phyloP scores from a whole-genome alignment of 176 grass and related monocot genomes.

The Olyra latifolia region DNA sequence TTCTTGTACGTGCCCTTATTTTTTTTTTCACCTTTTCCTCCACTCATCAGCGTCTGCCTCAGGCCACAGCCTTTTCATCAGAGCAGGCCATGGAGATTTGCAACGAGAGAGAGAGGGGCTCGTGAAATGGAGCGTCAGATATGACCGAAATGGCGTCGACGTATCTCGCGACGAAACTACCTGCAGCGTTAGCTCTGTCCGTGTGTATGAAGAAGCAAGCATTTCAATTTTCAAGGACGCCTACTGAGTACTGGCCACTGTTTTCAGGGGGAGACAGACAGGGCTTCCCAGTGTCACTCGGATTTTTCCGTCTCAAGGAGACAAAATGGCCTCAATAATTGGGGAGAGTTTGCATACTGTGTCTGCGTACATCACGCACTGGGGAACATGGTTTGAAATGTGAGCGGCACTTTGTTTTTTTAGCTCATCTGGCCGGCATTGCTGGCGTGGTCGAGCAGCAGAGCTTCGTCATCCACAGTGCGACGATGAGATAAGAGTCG shows the following conservation, averaged over 20 bases:
- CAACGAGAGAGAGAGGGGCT: not conserved
- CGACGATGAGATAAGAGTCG: not conserved
- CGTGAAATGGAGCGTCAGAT: not conserved
- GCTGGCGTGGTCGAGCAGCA: not conserved
- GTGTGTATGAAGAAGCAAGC: no score
- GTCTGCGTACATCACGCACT: not conserved
- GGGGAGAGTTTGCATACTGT: not conserved
- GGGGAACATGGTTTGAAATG: not conserved
- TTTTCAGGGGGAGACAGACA: not conserved
- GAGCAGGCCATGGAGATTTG: slow-evolving; percentile 3
- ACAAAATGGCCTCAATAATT: slow-evolving; percentile 4
- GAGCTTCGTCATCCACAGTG: not conserved
- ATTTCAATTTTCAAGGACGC: not conserved
- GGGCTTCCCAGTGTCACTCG: not conserved
- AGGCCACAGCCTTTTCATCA: not conserved
- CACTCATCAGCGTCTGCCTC: not conserved
- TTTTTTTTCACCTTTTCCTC: not conserved
- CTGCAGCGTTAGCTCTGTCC: no score
- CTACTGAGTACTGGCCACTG: not conserved
- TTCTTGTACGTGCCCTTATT: not conserved
- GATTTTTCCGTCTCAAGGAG: not conserved
- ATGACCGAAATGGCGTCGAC: not conserved
- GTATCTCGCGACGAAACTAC: not conserved
- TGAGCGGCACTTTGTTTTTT: not conserved
- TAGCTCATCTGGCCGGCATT: not conserved